A percentile compares a stretch with the other conserved stretches of the same genome.
These are phyloP conservation scores for Cordyceps cateniannulata DNA, from an alignment of 2,329 filamentous ascomycete species.

Conservation along the genomic window DNA sequence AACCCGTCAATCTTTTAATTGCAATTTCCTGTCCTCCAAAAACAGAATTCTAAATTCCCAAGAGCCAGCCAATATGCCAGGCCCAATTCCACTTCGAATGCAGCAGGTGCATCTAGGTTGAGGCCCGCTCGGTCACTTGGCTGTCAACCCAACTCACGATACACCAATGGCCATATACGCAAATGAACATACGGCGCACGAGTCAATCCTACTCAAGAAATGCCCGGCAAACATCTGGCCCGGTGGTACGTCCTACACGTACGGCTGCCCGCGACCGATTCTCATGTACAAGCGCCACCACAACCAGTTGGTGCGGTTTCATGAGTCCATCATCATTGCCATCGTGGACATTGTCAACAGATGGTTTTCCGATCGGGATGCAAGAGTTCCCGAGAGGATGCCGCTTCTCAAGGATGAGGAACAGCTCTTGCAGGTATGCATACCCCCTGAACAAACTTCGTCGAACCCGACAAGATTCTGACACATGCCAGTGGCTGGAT, in stretches of 20 bases:
- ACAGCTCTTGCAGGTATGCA: background rate
- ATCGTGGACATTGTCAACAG: background rate
- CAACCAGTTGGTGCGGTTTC: background rate
- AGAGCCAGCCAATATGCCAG: background rate
- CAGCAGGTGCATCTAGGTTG: background rate
- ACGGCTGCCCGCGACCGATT: background rate
- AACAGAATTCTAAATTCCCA: background rate
- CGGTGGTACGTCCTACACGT: background rate
- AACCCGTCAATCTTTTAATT: background rate
- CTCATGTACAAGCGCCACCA: conserved; percentile 1
- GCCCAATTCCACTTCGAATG: conserved; percentile 1
- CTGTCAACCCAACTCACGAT: background rate
- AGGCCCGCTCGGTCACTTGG: background rate
- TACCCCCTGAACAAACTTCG: background rate
- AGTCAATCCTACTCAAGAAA: background rate
- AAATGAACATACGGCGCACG: background rate
- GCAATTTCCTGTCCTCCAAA: background rate
- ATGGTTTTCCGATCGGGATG: background rate
- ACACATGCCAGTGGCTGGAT: conserved; percentile 14
- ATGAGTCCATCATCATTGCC: background rate
- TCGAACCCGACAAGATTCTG: background rate
- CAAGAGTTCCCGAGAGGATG: background rate
- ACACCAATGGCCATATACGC: background rate
- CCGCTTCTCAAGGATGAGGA: background rate
- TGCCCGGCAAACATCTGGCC: background rate